Percentiles rank a stretch among this genome's conserved stretches.
phyloP scores from a whole-genome alignment of 208 protist genomes.

The Trypanosoma congolense region DNA sequence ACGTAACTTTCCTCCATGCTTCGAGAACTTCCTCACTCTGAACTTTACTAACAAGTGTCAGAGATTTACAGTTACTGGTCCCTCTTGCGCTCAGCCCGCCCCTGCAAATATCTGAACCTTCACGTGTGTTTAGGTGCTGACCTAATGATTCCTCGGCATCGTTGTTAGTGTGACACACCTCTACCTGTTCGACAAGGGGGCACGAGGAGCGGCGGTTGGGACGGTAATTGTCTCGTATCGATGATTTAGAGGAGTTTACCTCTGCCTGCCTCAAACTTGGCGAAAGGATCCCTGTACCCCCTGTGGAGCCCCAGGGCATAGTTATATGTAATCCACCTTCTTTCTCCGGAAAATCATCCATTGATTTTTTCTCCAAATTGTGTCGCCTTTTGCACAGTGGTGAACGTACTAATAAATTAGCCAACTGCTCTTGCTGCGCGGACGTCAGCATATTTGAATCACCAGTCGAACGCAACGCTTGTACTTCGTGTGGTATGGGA shows the following conservation, averaged over 20 bases:
- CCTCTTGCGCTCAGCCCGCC: not conserved
- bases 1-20: not conserved
- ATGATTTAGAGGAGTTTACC: too few species aligned
- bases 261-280: too few species aligned
- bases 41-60: not conserved
- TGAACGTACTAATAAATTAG: not conserved
- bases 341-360: too few species aligned
- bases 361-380: too few species aligned
- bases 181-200: too few species aligned
- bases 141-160: too few species aligned
- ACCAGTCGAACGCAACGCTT: not conserved
- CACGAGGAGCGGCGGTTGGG: too few species aligned
- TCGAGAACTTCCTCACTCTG: not conserved
- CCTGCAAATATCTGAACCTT: not conserved
- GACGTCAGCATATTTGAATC: not conserved
- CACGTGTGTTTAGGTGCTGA: not conserved
- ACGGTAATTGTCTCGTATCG: too few species aligned
- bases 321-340: too few species aligned
- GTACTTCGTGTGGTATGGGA: slow-evolving; percentile 15
- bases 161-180: too few species aligned
- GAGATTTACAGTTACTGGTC: not conserved
- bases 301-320: too few species aligned
- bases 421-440: not conserved
- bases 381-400: not conserved
- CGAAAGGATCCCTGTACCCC: too few species aligned